These are phyloP conservation scores for Candida silvatica DNA, from an alignment of 805 yeast species.

Conservation along the genomic window DNA sequence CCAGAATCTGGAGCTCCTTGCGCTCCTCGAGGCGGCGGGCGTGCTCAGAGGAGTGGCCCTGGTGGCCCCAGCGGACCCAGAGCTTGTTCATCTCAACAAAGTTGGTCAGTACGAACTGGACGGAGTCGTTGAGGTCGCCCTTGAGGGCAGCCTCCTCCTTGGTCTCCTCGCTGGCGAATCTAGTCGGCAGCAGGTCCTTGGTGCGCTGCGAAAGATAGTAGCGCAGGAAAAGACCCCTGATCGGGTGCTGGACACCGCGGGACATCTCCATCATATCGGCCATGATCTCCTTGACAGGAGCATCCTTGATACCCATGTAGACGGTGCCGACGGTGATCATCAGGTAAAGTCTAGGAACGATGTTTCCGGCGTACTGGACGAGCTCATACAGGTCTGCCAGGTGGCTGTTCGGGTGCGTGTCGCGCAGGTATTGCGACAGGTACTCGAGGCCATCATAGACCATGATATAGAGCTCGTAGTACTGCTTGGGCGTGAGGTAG, in stretches of 20 bases:
- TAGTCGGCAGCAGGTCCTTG: conserved; percentile 49
- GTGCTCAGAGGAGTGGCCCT: conserved; percentile 83
- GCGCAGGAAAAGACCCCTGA: conserved; percentile 82
- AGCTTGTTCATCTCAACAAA: conserved; percentile 96
- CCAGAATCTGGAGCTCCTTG: conserved; percentile 80
- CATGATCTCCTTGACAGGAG: conserved; percentile 80
- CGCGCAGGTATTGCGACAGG: conserved; percentile 56
- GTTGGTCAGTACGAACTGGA: conserved; percentile 73
- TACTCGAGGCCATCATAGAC: conserved; percentile 75
- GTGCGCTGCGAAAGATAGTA: conserved; percentile 84
- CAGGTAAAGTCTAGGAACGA: conserved; percentile 83
- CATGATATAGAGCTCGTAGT: conserved; percentile 82
- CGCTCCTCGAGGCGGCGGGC: conserved; percentile 70
- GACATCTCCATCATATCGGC: conserved; percentile 98
- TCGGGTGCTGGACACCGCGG: conserved; percentile 93
- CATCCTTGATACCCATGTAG: conserved; percentile 66
- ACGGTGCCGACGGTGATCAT: conserved; percentile 95
- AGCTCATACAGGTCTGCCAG: conserved; percentile 87
- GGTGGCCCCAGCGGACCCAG: conserved; percentile 96
- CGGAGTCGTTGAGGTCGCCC: conserved; percentile 51
- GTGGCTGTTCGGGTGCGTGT: conserved; percentile 60
- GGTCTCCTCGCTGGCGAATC: conserved; percentile 12
- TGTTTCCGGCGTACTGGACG: conserved; percentile 92
- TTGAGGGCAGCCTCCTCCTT: conserved; percentile 7
- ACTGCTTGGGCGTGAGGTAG: conserved; percentile 75